Conservation (phyloP, 805 yeast genomes). For the Starmerella scarabaei region DNA sequence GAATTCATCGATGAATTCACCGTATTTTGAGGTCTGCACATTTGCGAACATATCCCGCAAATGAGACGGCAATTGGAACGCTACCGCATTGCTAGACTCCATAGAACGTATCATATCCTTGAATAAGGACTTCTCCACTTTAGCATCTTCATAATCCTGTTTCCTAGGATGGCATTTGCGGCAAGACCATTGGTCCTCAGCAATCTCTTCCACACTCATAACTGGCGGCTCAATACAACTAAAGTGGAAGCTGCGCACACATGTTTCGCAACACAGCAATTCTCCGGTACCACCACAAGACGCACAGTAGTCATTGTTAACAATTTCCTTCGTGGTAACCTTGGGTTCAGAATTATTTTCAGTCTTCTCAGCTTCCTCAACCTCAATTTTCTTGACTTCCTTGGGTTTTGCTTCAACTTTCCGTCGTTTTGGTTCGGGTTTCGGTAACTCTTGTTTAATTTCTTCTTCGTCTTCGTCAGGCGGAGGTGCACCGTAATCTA, state of each 20-base stretch:
- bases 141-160: neutral
- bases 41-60: conserved; percentile 62
- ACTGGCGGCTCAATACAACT: conserved; percentile 84
- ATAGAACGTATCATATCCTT: conserved; percentile 46
- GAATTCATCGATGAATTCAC: conserved; percentile 54
- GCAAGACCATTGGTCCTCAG: conserved; percentile 87
- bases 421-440: neutral
- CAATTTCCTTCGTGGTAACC: conserved; percentile 5
- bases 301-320: conserved; percentile 82
- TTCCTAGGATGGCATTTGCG: conserved; percentile 42
- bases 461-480: neutral
- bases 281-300: conserved; percentile 83
- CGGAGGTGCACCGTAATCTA: neutral
- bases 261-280: conserved; percentile 84
- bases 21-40: conserved; percentile 51
- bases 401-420: neutral
- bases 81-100: conserved; percentile 49
- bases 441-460: neutral
- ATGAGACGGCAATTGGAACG: conserved; percentile 52
- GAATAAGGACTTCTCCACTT: conserved; percentile 31
- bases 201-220: conserved; percentile 35
- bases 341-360: neutral
- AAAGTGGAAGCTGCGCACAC: conserved; percentile 87
- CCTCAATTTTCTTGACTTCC: no score
- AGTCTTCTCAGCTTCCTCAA: conserved; percentile 18